Percentiles rank a stretch among this genome's conserved stretches.
Conservation (phyloP, 2,329 filamentous ascomycete species). For the Epichloe typhina region DNA sequence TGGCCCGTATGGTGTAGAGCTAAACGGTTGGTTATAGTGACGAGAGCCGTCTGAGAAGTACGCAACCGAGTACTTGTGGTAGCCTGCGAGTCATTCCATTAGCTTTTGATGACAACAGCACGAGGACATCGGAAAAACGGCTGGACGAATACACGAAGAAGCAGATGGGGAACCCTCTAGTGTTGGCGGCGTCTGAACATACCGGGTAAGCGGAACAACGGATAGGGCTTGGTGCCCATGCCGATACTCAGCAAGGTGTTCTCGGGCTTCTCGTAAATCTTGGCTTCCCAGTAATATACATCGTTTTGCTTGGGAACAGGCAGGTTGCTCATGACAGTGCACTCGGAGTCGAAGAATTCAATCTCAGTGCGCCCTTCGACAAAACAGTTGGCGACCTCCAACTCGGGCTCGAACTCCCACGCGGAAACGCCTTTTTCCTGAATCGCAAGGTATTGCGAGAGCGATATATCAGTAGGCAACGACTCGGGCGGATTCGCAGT, state of each 20-base stretch:
- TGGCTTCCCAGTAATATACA: constrained; percentile 98
- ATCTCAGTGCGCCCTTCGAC: constrained; percentile 94
- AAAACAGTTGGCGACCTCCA: constrained; percentile 98
- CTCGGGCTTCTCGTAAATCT: constrained; percentile 96
- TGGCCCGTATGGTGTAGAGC: constrained; percentile 65
- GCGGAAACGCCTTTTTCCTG: constrained; percentile 99
- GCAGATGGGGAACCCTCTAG: neutral
- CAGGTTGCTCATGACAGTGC: constrained; percentile 91
- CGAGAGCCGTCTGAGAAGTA: constrained; percentile 82
- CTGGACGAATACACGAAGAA: neutral
- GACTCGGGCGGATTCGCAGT: constrained; percentile 92
- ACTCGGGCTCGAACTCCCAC: constrained; percentile 98
- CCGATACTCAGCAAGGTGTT: constrained; percentile 77
- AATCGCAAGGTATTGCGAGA: constrained; percentile 95
- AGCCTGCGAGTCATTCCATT: constrained; percentile 36
- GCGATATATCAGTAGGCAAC: constrained; percentile 86
- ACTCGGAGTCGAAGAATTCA: constrained; percentile 97
- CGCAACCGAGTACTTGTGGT: constrained; percentile 83
- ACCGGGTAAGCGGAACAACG: constrained; percentile 88
- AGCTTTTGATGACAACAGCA: too few relatives aligned
- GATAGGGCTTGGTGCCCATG: constrained; percentile 94
- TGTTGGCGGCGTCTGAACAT: constrained; percentile 19
- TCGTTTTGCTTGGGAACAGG: constrained; percentile 98
- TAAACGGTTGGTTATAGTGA: constrained; percentile 87
- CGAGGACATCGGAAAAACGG: too few relatives aligned